Conservation (phyloP, 768 basidiomycete genomes). For the Psilocybe subaeruginosa region DNA sequence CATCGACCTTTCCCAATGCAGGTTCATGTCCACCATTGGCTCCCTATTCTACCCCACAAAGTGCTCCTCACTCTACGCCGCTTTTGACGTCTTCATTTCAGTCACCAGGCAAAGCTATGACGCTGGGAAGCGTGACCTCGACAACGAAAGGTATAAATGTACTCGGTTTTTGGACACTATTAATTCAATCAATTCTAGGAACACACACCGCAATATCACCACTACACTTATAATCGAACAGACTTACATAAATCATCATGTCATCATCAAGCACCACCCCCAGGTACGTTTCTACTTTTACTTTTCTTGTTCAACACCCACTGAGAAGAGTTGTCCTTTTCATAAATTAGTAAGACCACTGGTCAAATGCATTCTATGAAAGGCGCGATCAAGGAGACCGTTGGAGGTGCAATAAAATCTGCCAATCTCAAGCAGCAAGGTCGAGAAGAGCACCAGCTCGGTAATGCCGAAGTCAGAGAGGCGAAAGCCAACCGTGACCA, state of each 20-base stretch:
- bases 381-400: neutral
- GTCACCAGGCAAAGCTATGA: neutral
- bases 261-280: neutral
- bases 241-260: neutral
- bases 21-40: neutral
- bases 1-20: neutral
- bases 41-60: neutral
- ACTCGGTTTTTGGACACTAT: neutral
- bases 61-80: neutral
- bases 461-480: neutral
- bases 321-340: neutral
- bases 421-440: neutral
- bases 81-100: neutral
- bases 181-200: neutral
- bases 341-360: neutral
- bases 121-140: neutral
- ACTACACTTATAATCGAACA: neutral
- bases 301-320: neutral
- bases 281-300: neutral
- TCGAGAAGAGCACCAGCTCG: neutral
- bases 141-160: neutral
- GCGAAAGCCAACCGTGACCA: neutral
- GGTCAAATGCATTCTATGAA: neutral
- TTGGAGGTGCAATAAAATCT: neutral
- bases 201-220: neutral